Percentiles rank a stretch among this genome's conserved stretches.
phyloP scores from a whole-genome alignment of 306 rosid species.

The Senna tora region DNA sequence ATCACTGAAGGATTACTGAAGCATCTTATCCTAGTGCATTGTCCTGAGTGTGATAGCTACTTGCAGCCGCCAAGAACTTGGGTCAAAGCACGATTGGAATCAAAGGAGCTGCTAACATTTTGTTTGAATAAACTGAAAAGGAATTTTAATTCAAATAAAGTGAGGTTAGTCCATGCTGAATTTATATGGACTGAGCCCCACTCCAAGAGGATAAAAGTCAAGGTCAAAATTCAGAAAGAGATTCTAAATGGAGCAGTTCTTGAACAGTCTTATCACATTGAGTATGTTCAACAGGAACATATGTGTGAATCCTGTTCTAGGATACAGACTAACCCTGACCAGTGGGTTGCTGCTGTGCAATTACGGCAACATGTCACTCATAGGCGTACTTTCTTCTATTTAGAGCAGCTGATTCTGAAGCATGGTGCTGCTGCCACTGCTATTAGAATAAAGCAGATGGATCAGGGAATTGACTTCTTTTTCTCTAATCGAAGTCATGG shows the following conservation, averaged over 20 bases:
- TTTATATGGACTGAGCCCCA: conserved; percentile 68
- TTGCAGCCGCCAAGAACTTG: conserved; percentile 73
- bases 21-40: conserved; percentile 48
- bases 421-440: conserved; percentile 72
- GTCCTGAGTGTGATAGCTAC: too few species aligned
- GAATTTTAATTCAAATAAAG: conserved; percentile 46
- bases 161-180: conserved; percentile 54
- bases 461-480: conserved; percentile 73
- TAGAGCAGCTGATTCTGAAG: conserved; percentile 72
- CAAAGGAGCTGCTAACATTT: conserved; percentile 65
- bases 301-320: conserved; percentile 70
- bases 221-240: conserved; percentile 67
- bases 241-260: conserved; percentile 63
- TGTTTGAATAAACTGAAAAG: conserved; percentile 63
- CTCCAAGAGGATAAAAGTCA: conserved; percentile 68
- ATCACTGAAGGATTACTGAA: conserved; percentile 75
- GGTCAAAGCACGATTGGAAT: conserved; percentile 62
- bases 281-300: conserved; percentile 62
- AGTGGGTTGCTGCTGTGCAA: conserved; percentile 77
- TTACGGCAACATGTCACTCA: conserved; percentile 73
- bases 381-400: conserved; percentile 63
- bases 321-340: conserved; percentile 74
- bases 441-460: conserved; percentile 66
- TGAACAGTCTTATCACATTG: conserved; percentile 60
- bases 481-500: conserved; percentile 70